A percentile compares a stretch with the other conserved stretches of the same genome.
These are phyloP conservation scores for Phoma sp. DNA, from an alignment of 2,329 filamentous ascomycete genomes.

Conservation along the genomic window DNA sequence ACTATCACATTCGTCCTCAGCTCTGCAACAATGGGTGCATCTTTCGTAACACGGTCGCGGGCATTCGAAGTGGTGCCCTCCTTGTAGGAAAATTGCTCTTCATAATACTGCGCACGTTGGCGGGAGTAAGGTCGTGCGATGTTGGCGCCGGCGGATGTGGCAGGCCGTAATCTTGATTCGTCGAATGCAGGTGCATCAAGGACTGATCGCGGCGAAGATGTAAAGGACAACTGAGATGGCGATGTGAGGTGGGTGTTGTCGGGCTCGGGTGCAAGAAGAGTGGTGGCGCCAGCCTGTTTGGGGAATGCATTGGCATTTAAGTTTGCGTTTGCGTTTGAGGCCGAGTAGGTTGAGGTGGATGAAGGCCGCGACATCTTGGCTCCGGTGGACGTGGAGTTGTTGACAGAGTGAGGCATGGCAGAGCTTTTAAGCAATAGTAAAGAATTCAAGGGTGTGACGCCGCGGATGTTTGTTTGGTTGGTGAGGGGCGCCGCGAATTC, in stretches of 20 bases:
- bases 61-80: constrained; percentile 41
- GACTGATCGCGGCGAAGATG: constrained; percentile 41
- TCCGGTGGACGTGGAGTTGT: constrained; percentile 40
- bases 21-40: constrained; percentile 56
- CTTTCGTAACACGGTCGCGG: constrained; percentile 51
- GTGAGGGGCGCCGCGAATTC: constrained; percentile 34
- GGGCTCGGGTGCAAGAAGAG: constrained; percentile 34
- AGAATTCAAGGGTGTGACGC: constrained; percentile 12
- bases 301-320: constrained; percentile 39
- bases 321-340: constrained; percentile 26
- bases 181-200: constrained; percentile 23
- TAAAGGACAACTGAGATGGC: constrained; percentile 48
- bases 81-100: constrained; percentile 48
- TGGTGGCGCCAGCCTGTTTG: constrained; percentile 40
- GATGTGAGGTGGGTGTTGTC: constrained; percentile 41
- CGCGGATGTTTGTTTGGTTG: constrained; percentile 26
- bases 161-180: constrained; percentile 19
- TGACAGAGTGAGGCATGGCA: constrained; percentile 46
- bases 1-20: constrained; percentile 59
- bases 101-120: constrained; percentile 47
- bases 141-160: constrained; percentile 15
- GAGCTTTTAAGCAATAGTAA: constrained; percentile 18
- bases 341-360: constrained; percentile 42
- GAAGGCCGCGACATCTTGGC: constrained; percentile 46
- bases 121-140: constrained; percentile 26